A percentile compares a stretch with the other conserved stretches of the same genome.
Evolutionary conservation across 2,329 filamentous ascomycete species (phyloP).

Genomic region (Tolypocladium paradoxum): DNA sequence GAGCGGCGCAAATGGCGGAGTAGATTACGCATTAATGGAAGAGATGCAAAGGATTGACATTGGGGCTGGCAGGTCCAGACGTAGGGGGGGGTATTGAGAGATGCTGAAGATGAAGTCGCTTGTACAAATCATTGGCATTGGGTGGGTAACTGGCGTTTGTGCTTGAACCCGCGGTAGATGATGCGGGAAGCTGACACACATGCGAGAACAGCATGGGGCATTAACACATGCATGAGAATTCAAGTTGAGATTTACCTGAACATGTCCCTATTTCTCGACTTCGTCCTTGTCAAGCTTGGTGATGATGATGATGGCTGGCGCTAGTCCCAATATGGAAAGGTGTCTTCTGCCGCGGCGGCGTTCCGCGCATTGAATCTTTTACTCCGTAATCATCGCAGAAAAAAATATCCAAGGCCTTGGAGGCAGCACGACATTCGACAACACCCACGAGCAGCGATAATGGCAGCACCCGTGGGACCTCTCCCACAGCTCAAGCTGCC

Average conservation of each 20-base stretch:
- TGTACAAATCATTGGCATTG: conserved; percentile 4
- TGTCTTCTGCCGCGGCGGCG: neutral
- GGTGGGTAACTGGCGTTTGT: conserved; percentile 6
- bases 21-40: conserved; percentile 51
- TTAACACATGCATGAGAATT: neutral
- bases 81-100: conserved; percentile 32
- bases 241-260: neutral
- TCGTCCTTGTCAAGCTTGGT: too few relatives aligned
- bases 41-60: conserved; percentile 62
- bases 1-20: conserved; percentile 30
- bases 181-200: neutral
- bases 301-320: neutral
- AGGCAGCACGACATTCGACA: conserved; percentile 1
- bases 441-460: conserved; percentile 40
- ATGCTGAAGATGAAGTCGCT: conserved; percentile 6
- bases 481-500: conserved; percentile 75
- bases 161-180: neutral
- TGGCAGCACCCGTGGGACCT: conserved; percentile 62
- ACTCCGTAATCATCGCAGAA: conserved; percentile 12
- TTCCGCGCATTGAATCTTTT: conserved; percentile 14
- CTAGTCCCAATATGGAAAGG: conserved; percentile 1
- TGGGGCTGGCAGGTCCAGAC: conserved; percentile 46
- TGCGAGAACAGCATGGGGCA: neutral
- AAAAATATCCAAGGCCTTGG: conserved; percentile 15
- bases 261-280: too few relatives aligned